Evolutionary conservation across 2,329 filamentous ascomycete species (phyloP).

Genomic region (Coniochaeta hoffmannii): DNA sequence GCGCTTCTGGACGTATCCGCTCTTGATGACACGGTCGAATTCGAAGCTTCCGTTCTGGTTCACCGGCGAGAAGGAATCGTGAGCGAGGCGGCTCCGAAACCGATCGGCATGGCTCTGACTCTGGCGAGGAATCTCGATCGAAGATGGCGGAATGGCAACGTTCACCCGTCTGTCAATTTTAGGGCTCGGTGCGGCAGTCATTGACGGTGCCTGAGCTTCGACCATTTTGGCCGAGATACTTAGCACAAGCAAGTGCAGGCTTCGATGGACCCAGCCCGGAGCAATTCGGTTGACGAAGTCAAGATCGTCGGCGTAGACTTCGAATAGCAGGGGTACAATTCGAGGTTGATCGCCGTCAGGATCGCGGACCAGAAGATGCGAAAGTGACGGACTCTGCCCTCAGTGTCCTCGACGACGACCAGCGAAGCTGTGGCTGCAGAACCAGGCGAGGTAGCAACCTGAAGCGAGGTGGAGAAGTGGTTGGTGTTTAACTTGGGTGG

Average conservation of each 20-base stretch:
- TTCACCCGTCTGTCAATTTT: neutral
- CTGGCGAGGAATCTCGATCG: constrained; percentile 1
- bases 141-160: constrained; percentile 9
- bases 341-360: no score
- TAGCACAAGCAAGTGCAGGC: neutral
- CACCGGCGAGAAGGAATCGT: constrained; percentile 73
- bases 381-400: neutral
- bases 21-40: constrained; percentile 89
- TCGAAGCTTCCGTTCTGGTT: constrained; percentile 95
- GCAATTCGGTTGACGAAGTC: neutral
- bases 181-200: neutral
- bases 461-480: neutral
- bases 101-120: constrained; percentile 1
- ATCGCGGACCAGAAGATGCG: neutral
- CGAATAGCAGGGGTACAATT: neutral
- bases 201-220: neutral
- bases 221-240: neutral
- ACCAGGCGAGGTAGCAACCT: neutral
- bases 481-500: neutral
- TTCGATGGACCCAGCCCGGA: neutral
- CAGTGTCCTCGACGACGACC: neutral
- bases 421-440: neutral
- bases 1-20: constrained; percentile 77
- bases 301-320: neutral
- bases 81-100: constrained; percentile 32